phyloP scores from a whole-genome alignment of 345 rosid genomes.

The Conringia planisiliqua region DNA sequence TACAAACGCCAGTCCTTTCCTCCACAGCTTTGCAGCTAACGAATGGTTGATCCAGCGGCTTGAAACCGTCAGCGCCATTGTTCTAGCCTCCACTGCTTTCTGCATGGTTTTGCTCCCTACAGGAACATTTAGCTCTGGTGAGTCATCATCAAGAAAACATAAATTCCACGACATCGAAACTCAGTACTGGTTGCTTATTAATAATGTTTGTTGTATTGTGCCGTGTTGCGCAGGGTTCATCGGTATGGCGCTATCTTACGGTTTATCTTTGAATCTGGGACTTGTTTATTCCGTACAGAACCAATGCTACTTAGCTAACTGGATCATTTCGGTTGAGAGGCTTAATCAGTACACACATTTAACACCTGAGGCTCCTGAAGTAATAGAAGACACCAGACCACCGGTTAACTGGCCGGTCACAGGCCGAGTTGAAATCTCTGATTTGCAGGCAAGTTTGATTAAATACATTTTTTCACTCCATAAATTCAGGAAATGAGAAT shows the following conservation, averaged over 20 bases:
- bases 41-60: constrained; percentile 93
- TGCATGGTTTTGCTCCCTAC: constrained; percentile 95
- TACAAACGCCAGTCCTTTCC: constrained; percentile 85
- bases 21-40: constrained; percentile 81
- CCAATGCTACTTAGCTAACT: constrained; percentile 80
- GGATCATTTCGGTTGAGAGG: constrained; percentile 93
- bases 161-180: too few species aligned
- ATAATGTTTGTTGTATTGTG: neutral
- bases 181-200: neutral
- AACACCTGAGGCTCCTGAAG: constrained; percentile 89
- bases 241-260: constrained; percentile 98
- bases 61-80: constrained; percentile 70
- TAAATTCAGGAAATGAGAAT: neutral
- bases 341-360: constrained; percentile 84
- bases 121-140: constrained; percentile 85
- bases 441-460: constrained; percentile 56
- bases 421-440: constrained; percentile 78
- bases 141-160: constrained; percentile 7
- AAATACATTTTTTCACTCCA: neutral
- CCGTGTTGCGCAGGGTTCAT: constrained; percentile 61
- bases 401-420: constrained; percentile 73
- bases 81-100: constrained; percentile 79
- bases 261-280: constrained; percentile 76
- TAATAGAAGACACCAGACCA: constrained; percentile 69
- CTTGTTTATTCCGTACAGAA: constrained; percentile 78